Evolutionary conservation across 129 eudicot genomes (phyloP).

Genomic region (Mikania micrantha): DNA sequence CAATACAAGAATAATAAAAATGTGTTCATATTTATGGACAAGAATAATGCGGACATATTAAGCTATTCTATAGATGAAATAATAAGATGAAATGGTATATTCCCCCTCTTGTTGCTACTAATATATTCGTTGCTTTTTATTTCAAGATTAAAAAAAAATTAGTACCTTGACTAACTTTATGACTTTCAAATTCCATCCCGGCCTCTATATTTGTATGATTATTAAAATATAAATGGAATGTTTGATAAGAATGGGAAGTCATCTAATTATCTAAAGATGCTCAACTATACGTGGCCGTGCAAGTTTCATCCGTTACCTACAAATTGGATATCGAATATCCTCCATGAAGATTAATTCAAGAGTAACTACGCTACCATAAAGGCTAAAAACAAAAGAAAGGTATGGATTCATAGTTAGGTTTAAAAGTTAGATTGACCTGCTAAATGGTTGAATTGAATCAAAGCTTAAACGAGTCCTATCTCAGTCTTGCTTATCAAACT

Average conservation of each 20-base stretch:
- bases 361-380: not conserved
- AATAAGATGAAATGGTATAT: slow-evolving; percentile 13
- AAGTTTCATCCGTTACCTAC: slow-evolving; percentile 9
- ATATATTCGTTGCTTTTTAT: not conserved
- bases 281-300: slow-evolving; percentile 6
- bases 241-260: not conserved
- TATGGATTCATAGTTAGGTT: not conserved
- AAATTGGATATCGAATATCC: not conserved
- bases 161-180: slow-evolving; percentile 10
- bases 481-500: too few relatives aligned
- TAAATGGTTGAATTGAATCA: too few relatives aligned
- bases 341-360: slow-evolving; percentile 9
- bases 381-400: not conserved
- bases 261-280: not conserved
- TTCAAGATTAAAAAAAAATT: not conserved
- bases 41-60: slow-evolving; percentile 27
- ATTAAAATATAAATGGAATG: not conserved
- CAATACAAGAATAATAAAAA: not conserved
- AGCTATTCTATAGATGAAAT: slow-evolving; percentile 11
- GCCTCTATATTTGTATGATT: not conserved
- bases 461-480: too few relatives aligned
- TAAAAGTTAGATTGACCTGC: too few relatives aligned
- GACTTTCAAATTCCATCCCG: slow-evolving; percentile 3
- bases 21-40: slow-evolving; percentile 6
- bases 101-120: slow-evolving; percentile 18